A percentile compares a stretch with the other conserved stretches of the same genome.
Conservation (phyloP, 345 rosid genomes). For the Punica granatum region DNA sequence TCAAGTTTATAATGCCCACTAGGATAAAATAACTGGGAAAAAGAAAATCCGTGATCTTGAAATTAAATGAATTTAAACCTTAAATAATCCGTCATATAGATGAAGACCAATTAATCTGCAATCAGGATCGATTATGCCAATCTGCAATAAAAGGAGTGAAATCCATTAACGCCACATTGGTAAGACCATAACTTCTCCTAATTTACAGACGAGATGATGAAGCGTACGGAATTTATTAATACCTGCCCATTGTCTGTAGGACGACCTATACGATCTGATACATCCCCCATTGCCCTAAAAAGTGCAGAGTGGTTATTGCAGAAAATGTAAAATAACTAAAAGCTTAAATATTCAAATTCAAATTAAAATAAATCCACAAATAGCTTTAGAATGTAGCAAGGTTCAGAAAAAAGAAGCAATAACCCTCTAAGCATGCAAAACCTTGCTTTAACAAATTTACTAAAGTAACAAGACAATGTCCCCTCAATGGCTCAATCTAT, state of each 20-base stretch:
- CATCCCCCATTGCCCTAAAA: constrained; percentile 91
- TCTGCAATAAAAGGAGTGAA: constrained; percentile 31
- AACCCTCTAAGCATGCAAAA: background rate
- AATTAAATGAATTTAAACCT: constrained; percentile 34
- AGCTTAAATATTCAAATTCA: background rate
- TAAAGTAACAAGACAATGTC: background rate
- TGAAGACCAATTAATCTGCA: constrained; percentile 94
- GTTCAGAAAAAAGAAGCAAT: background rate
- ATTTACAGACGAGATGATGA: background rate
- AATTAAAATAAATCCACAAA: background rate
- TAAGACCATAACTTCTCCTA: background rate
- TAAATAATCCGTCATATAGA: constrained; percentile 90
- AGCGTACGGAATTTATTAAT: constrained; percentile 8
- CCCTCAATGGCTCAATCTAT: background rate
- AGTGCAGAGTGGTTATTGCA: background rate
- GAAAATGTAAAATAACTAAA: background rate
- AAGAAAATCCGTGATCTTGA: background rate
- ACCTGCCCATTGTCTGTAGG: constrained; percentile 97
- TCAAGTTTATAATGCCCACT: background rate
- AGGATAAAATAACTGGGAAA: background rate
- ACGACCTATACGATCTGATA: constrained; percentile 84
- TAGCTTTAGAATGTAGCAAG: background rate
- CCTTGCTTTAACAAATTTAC: background rate
- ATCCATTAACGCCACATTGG: background rate
- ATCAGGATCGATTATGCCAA: constrained; percentile 95